Evolutionary conservation across 2,329 filamentous ascomycete species (phyloP), one percentile per base, ranked within the genome.

Genomic region (Nemania sp.): DNA sequence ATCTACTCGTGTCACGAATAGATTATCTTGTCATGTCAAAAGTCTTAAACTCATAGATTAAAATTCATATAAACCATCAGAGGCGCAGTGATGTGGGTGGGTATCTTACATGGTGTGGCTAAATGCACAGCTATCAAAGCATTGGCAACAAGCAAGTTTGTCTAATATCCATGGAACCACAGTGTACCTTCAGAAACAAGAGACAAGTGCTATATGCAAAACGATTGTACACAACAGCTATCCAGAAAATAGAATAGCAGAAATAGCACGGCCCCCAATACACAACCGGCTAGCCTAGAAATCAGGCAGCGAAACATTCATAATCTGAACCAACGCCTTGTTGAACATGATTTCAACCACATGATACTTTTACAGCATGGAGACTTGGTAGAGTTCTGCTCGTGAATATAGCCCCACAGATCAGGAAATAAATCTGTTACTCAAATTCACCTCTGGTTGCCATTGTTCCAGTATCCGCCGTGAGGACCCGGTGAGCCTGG

Each of bases 21-120:
- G n/a, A n/a, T n/a, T n/a, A n/a, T n/a, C n/a, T n/a, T n/a, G n/a
- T n/a, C n/a, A n/a, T n/a, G n/a, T n/a, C n/a, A n/a, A n/a, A n/a
- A n/a, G n/a, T n/a, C n/a, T n/a, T n/a, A n/a, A n/a, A n/a, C n/a
- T n/a, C n/a, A 7, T 19, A 2, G 19, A 36, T 8, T 28, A 20
- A 30, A n/a, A n/a, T n/a, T 39, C 24, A 19, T 44, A 40, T 39
- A 17, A 41, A 23, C 14, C 14, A 52, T 30, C 5, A 47, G 34
- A 44, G 2, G 9, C 3, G 37, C 11, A 15, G 17, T 50, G 2
- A 22, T 54, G 44, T 15, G 46, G 42, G 26, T 47, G 50, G 54
- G 50, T 57, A 57, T 57, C 54, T 57, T 33, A 46, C 42, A 54
- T 50, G 44, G n/a, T 43, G 33, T 49, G 39, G 37, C 46, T 50